Evolutionary conservation across 2,329 filamentous ascomycete genomes (phyloP), one percentile per base, ranked within the genome.

Genomic region (Aspergillus fructus): DNA sequence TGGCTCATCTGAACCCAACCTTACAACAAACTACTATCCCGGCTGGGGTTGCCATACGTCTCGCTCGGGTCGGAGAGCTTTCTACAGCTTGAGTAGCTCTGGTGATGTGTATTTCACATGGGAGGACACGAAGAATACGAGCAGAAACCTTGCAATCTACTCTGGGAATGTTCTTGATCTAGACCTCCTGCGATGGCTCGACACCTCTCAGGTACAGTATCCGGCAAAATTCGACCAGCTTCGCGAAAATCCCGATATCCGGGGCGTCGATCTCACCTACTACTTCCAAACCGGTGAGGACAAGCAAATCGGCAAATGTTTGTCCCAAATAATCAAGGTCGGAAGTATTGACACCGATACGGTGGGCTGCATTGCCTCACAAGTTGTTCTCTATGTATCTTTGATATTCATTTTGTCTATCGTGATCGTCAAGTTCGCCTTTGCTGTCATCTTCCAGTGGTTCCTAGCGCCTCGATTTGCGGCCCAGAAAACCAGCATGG

Each of bases 51-150:
- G 94, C 72, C 94, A 99, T 71, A 97, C 94, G 1, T 88, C 87
- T 1, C 76, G 78, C 6, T 74, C 75, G 1, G 85, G 87, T 17
- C 87, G 94, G 60, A 79, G 87, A 53, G 78, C 85, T 0, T 97
- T 96, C 71, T 97, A 97, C 71, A 74, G 80, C 4, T 80, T 97
- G 27, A 71, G 73, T 1, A 84, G 84, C 49, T 80, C 87, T 3
- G 94, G 93, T 2, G 92, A 97, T 65, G 93, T 99, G 15, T 99
- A 93, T 76, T 99, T 91, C 72, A 96, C 89, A 2, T 99, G 94
- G 94, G 86, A 93, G 23, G 94, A 99, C 67, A 85, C 97, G 65
- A 90, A 86, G 71, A 99, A 99, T 75, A 85, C 77, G 61, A 91
- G 89, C 33, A 89, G 94, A 58, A 97, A 97, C 70, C 81, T 99